A percentile compares a stretch with the other conserved stretches of the same genome.
phyloP scores from a whole-genome alignment of 345 rosid genomes.

The Triadica sebifera region DNA sequence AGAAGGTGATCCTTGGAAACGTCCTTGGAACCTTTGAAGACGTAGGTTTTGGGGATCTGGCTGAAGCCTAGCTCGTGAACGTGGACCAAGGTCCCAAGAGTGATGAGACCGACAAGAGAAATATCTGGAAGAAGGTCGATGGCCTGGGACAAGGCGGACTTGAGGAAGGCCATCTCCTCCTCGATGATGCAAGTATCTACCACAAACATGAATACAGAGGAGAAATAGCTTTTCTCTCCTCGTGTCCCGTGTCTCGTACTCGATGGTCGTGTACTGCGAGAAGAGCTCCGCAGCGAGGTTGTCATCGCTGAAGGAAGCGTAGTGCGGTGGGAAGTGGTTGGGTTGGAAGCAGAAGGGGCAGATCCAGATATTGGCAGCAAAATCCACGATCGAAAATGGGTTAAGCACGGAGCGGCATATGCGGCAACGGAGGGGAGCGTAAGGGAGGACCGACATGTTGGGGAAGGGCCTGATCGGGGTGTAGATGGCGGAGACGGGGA shows the following conservation, averaged over 20 bases:
- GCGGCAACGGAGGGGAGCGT: conserved; percentile 90
- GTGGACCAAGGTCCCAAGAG: conserved; percentile 70
- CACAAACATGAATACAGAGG: conserved; percentile 68
- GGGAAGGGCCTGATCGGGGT: conserved; percentile 71
- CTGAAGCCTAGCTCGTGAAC: conserved; percentile 86
- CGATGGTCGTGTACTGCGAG: conserved; percentile 81
- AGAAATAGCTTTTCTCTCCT: conserved; percentile 39
- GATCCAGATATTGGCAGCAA: conserved; percentile 78
- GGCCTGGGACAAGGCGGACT: conserved; percentile 77
- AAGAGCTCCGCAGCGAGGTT: conserved; percentile 92
- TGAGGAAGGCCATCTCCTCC: conserved; percentile 80
- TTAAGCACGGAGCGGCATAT: conserved; percentile 83
- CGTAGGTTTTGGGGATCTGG: conserved; percentile 69
- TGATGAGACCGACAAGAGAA: conserved; percentile 77
- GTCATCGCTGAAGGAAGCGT: conserved; percentile 70
- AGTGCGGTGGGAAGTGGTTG: conserved; percentile 73
- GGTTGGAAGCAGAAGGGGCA: conserved; percentile 94
- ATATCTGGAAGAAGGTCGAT: conserved; percentile 65
- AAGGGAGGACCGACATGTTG: conserved; percentile 58
- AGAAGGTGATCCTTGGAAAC: conserved; percentile 78
- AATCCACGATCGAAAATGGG: conserved; percentile 79
- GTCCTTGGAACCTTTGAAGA: conserved; percentile 78
- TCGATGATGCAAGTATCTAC: conserved; percentile 79
- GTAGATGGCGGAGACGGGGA: conserved; percentile 83
- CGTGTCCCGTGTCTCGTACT: conserved; percentile 61